phyloP scores from a whole-genome alignment of 1,284 basidiomycete genomes.

The Exobasidium cylindrosporum region DNA sequence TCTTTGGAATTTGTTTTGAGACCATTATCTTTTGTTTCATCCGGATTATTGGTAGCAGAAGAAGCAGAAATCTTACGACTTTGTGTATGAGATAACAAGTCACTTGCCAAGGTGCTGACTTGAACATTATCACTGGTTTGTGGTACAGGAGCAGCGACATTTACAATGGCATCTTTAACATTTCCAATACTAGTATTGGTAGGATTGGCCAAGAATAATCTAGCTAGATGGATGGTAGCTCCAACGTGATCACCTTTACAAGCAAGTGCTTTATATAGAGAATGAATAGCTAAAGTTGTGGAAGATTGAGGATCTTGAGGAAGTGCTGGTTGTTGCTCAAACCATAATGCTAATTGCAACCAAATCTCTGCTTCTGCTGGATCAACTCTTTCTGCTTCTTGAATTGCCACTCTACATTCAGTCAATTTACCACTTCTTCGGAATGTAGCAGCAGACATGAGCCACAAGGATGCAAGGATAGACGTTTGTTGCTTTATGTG shows the following conservation, averaged over 20 bases:
- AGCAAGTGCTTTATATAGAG: conserved; percentile 53
- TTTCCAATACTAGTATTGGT: not conserved
- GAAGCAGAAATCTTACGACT: not conserved
- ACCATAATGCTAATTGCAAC: conserved; percentile 66
- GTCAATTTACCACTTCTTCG: conserved; percentile 81
- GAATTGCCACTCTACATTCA: conserved; percentile 82
- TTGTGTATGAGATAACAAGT: conserved; percentile 2
- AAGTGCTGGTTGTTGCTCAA: conserved; percentile 14
- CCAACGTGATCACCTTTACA: conserved; percentile 39
- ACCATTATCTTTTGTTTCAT: not conserved
- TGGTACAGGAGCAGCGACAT: not conserved
- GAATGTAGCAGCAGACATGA: conserved; percentile 91
- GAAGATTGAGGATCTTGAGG: conserved; percentile 4
- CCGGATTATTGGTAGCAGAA: not conserved
- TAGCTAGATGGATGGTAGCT: conserved; percentile 47
- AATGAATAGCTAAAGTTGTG: conserved; percentile 36
- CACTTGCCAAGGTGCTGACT: not conserved
- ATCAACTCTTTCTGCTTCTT: conserved; percentile 88
- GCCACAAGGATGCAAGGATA: conserved; percentile 79
- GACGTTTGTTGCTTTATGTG: conserved; percentile 36
- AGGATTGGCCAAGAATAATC: conserved; percentile 34
- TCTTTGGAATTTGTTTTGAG: conserved; percentile 10
- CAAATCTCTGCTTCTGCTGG: conserved; percentile 83
- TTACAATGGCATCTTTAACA: not conserved
- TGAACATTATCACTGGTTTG: conserved; percentile 7